Evolutionary conservation across 1,284 basidiomycete species (phyloP), one percentile per base, ranked within the genome.

Genomic region (Gymnopus androsaceus): DNA sequence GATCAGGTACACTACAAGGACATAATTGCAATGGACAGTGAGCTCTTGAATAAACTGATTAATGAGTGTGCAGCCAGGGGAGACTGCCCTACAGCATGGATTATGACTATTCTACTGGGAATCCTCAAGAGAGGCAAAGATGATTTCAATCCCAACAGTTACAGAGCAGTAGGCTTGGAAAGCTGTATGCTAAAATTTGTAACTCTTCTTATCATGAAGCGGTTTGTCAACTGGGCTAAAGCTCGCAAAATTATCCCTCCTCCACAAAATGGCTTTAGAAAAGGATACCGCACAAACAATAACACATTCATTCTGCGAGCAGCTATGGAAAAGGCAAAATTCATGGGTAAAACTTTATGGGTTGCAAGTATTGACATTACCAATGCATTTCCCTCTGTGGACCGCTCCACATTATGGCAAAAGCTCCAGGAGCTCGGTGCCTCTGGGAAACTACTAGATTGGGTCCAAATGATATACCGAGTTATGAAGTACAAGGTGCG

Each of bases 211-310:
- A n/a, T n/a, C n/a, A 21, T 67, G 11, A 40, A 48, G 7, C 41
- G 63, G 1, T 19, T 67, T 1, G 48, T 56, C 0, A 44, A 44
- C 14, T 68, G 63, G 63, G 61, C 64, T 31, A 63, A 65, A 8
- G 36, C 28, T 1, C 17, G 19, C 1, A 31, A 49, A 9, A 36
- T 62, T 2, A 33, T 69, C 2, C 67, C 66, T 0, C 36, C 33
- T 12, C 60, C 61, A 1, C 67, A 69, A 52, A 69, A 66, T 55
- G 64, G 66, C 0, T 69, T 69, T 51, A 49, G 66, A 8, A 9
- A 40, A 4, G 53, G 54, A 0, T 61, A 61, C 31, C 61, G 61
- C 0, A 67, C 65, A 2, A 60, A 57, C 42, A 69, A 69, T 51
- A 67, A 69, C 49, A 40, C 52, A 4, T 68, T 68, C 51, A 58